Evolutionary conservation across 345 rosid genomes (phyloP).

Genomic region (Camelina hispida): DNA sequence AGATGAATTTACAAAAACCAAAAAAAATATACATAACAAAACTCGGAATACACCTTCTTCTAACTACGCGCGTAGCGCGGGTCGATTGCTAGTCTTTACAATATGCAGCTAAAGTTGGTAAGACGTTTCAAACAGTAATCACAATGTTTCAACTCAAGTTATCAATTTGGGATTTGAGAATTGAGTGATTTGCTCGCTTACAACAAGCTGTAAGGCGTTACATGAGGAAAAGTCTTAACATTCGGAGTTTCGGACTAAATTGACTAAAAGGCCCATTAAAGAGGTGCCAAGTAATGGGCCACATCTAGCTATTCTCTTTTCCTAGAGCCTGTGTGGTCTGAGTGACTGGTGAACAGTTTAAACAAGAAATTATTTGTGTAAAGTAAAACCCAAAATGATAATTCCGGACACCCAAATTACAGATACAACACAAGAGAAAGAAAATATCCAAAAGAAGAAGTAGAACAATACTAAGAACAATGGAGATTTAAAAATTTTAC

Average conservation of each 20-base stretch:
- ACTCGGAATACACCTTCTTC: too few species aligned
- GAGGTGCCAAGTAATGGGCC: constrained; percentile 18
- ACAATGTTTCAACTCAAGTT: too few species aligned
- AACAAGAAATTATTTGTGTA: neutral
- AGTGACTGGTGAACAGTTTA: neutral
- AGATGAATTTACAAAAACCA: too few species aligned
- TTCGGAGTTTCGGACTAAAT: neutral
- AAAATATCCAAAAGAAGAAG: constrained; percentile 27
- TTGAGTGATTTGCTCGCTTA: too few species aligned
- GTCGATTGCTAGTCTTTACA: too few species aligned
- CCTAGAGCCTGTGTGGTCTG: neutral
- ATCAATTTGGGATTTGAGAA: too few species aligned
- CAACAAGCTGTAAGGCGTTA: neutral
- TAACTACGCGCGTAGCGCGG: too few species aligned
- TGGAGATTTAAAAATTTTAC: neutral
- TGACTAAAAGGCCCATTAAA: constrained; percentile 17
- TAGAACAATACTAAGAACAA: constrained; percentile 10
- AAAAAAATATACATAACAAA: too few species aligned
- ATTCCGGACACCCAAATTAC: constrained; percentile 30
- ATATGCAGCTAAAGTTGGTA: too few species aligned
- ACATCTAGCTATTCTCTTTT: neutral
- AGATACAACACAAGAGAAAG: constrained; percentile 18
- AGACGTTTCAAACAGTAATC: too few species aligned
- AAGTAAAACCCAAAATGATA: constrained; percentile 25
- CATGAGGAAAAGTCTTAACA: neutral